Percentiles rank a stretch among this genome's conserved stretches.
Conservation (phyloP, 257 asterid species). For the Solanum sejunctum region DNA sequence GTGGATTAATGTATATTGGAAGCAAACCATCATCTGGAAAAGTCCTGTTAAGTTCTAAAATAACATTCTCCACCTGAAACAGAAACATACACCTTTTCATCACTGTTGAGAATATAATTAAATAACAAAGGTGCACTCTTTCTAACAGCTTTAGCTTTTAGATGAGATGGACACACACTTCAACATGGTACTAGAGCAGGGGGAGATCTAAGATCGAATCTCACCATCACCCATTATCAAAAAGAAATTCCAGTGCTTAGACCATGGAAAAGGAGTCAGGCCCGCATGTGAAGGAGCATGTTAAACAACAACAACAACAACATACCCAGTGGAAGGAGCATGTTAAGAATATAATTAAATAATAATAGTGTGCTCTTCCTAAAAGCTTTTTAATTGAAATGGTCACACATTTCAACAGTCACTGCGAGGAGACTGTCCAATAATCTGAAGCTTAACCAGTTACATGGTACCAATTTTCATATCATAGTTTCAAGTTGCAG, state of each 20-base stretch:
- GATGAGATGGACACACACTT: background rate
- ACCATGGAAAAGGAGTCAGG: background rate
- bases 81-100: constrained; percentile 5
- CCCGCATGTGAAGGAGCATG: background rate
- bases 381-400: background rate
- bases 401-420: background rate
- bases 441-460: background rate
- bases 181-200: background rate
- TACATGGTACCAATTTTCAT: background rate
- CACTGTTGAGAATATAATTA: background rate
- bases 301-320: background rate
- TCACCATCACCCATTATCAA: background rate
- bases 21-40: constrained; percentile 94
- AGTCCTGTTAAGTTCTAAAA: constrained; percentile 70
- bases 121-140: background rate
- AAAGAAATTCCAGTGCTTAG: background rate
- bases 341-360: background rate
- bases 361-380: background rate
- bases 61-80: constrained; percentile 87
- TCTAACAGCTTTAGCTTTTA: background rate
- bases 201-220: background rate
- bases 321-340: background rate
- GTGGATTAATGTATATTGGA: constrained; percentile 86
- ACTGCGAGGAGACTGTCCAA: background rate
- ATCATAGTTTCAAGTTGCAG: background rate